A percentile compares a stretch with the other conserved stretches of the same genome.
Conservation (phyloP, 495 filamentous ascomycete species). For the Pyrenopolyporus hunteri region DNA sequence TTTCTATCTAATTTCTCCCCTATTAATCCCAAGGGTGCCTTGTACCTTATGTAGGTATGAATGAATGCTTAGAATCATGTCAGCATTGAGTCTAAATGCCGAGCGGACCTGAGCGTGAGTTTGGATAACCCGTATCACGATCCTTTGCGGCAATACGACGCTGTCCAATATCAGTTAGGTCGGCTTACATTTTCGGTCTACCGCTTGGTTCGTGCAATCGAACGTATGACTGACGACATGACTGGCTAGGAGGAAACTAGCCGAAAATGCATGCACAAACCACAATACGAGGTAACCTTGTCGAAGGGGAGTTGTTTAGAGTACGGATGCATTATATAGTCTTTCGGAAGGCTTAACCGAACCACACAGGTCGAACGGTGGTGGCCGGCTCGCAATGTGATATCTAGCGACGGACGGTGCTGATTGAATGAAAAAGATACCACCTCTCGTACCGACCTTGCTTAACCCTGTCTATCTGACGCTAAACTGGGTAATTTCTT, state of each 20-base stretch:
- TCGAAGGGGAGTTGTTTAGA: neutral
- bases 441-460: neutral
- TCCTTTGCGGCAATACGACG: too few relatives aligned
- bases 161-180: too few relatives aligned
- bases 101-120: neutral
- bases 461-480: neutral
- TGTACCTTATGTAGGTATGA: too few relatives aligned
- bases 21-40: too few relatives aligned
- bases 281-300: neutral
- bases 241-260: too few relatives aligned
- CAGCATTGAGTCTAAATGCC: neutral
- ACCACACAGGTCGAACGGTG: constrained; percentile 1
- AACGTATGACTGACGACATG: too few relatives aligned
- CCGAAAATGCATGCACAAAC: too few relatives aligned
- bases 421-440: constrained; percentile 2
- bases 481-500: neutral
- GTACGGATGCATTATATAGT: too few relatives aligned
- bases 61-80: neutral
- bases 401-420: neutral
- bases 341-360: neutral
- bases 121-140: neutral
- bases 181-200: too few relatives aligned
- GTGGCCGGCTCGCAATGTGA: constrained; percentile 10
- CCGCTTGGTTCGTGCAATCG: too few relatives aligned
- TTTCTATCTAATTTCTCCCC: too few relatives aligned